Evolutionary conservation across 2,329 filamentous ascomycete species (phyloP).

Genomic region (Colletotrichum horii): DNA sequence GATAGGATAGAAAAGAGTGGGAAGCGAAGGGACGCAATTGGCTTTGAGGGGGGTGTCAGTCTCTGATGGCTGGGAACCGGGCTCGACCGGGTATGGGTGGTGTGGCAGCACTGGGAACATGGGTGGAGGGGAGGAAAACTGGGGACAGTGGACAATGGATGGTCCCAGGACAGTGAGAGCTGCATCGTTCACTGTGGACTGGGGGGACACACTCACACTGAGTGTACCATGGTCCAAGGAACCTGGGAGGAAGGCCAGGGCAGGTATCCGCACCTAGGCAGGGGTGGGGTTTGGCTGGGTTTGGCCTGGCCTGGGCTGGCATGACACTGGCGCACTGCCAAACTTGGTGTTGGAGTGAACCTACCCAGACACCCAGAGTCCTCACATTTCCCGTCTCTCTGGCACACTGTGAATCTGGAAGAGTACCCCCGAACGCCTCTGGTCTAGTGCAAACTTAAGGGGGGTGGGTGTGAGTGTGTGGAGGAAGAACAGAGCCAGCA

Average conservation of each 20-base stretch:
- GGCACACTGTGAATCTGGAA: background rate
- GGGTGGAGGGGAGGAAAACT: background rate
- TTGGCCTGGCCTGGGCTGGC: background rate
- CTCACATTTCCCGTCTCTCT: background rate
- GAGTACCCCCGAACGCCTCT: background rate
- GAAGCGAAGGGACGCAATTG: constrained; percentile 19
- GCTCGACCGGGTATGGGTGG: background rate
- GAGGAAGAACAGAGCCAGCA: background rate
- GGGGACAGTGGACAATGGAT: background rate
- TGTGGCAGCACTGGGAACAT: background rate
- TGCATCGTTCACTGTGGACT: background rate
- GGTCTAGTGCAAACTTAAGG: background rate
- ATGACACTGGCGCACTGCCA: background rate
- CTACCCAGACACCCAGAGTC: background rate
- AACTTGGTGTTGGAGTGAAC: background rate
- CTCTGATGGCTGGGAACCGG: constrained; percentile 17
- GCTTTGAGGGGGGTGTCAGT: constrained; percentile 13
- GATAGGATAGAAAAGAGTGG: constrained; percentile 13
- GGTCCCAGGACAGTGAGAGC: background rate
- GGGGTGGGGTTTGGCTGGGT: background rate
- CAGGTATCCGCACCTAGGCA: background rate
- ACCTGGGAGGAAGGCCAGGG: background rate
- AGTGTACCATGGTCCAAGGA: background rate
- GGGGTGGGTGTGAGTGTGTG: background rate
- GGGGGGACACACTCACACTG: background rate